A percentile compares a stretch with the other conserved stretches of the same genome.
Conservation (phyloP, 2,329 filamentous ascomycete genomes). For the Hypoxylon sp. region DNA sequence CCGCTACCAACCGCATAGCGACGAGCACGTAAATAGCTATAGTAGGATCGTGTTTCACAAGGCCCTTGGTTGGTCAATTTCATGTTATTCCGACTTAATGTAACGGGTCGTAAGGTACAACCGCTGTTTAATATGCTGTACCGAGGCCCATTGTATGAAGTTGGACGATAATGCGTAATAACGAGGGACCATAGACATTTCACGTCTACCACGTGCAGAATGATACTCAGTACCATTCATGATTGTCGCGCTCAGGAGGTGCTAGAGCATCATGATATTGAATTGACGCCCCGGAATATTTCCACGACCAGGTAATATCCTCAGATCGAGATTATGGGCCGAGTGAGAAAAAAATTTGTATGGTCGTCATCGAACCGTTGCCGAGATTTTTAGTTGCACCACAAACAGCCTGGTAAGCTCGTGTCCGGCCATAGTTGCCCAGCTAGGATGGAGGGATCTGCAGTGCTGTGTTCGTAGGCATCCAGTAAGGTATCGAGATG, state of each 20-base stretch:
- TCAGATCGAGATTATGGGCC: slow-evolving; percentile 40
- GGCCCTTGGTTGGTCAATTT: slow-evolving; percentile 13
- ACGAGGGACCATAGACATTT: background rate
- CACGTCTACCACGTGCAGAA: background rate
- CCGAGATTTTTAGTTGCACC: slow-evolving; percentile 34
- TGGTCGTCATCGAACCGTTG: slow-evolving; percentile 35
- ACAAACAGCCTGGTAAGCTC: slow-evolving; percentile 40
- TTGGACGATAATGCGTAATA: slow-evolving; percentile 10
- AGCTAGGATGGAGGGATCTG: slow-evolving; percentile 42
- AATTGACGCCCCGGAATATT: slow-evolving; percentile 30
- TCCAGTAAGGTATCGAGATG: slow-evolving; percentile 34
- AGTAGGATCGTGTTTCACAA: slow-evolving; percentile 28
- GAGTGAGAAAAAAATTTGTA: slow-evolving; percentile 12
- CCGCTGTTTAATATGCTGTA: slow-evolving; percentile 14
- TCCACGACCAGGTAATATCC: slow-evolving; percentile 16
- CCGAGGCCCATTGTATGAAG: slow-evolving; percentile 20
- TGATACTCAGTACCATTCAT: background rate
- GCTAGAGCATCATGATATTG: slow-evolving; percentile 8
- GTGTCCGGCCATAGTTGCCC: slow-evolving; percentile 43
- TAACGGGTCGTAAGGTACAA: slow-evolving; percentile 26
- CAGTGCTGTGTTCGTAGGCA: slow-evolving; percentile 39
- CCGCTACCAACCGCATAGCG: slow-evolving; percentile 35
- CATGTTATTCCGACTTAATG: slow-evolving; percentile 32
- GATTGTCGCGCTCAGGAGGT: background rate
- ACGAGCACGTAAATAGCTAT: slow-evolving; percentile 20